Base-by-base conservation (phyloP, 768 basidiomycete genomes). In the Tylopilus subfusipes region DNA sequence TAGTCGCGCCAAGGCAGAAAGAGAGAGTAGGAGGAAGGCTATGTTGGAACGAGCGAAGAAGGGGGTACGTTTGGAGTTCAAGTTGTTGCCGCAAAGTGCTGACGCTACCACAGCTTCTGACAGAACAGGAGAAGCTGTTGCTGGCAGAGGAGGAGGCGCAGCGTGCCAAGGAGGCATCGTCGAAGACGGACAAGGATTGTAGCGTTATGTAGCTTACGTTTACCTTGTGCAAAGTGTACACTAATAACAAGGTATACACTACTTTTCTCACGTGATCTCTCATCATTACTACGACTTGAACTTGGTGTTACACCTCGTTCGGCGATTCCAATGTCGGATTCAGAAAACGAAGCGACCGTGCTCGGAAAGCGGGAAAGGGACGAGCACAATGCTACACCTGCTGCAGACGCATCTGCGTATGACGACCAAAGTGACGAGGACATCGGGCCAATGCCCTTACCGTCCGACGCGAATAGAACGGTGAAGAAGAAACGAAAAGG, bases 381-480 rank as follows among this genome's bases (percentile, higher is more conserved):
- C 58, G 68, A 59, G 34, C 50, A 57, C 16, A 54, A 54, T 22
- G 53, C 40, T 13, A n/a, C 22, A 36, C 24, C 45, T 21, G 64
- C 61, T 16, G 60, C 63, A 13, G 70, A 61, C 34, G 50, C 61
- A 46, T 42, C 60, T 16, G 30, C 54, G n/a, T 65, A 70, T 19
- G 66, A 68, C 27, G 76, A 77, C 22, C 82, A 84, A 33, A 83
- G 82, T 22, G 83, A 84, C 59, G 86, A 88, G 62, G 92, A 94
- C 64, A 78, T 93, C 38, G 91, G 91, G 7, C 93, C 92, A 8
- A 93, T 94, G 92, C 93, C 93, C 11, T 74, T 90, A 74, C 76
- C 74, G 14, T 76, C 72, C 18, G 63, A 57, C 19, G 72, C 55
- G 59, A 74, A 61, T 53, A 69, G 59, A 59, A 60, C 48, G 61